Evolutionary conservation across 768 basidiomycete species (phyloP), one percentile per base, ranked within the genome.

Genomic region (Cubamyces lactineus): DNA sequence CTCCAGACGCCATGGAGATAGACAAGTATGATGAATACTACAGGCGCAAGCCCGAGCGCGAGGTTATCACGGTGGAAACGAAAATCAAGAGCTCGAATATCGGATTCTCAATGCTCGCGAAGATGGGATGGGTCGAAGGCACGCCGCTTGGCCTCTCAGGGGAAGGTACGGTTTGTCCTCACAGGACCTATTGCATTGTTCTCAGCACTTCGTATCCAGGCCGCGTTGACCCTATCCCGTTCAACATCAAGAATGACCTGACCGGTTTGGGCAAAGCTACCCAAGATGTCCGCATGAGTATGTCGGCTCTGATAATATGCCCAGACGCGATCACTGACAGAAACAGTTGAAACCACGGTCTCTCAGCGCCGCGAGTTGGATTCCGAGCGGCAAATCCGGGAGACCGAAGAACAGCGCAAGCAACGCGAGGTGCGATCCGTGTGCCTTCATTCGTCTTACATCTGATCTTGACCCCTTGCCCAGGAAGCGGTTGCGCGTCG

Each of bases 111-210:
- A 82, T 94, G 79, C 84, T 94, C 1, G 82, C 86, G 34, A 93
- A 88, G 74, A 82, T 94, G 55, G 92, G 92, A 7, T 94, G 92
- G 92, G 75, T 80, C 0, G 90, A 91, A 69, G 92, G 92, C 13
- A 84, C 88, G 65, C 85, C 89, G 17, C 77, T 94, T 1, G 92
- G 92, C 5, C 67, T 90, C 16, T 88, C 90, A 53, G 85, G 81
- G 28, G 89, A 92, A 61, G 92, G 92, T 92, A 63, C 19, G 76
- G 61, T 39, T 21, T 30, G 21, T n/a, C n/a, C 42, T 56, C 39
- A 11, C 15, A 17, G 21, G 7, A 38, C 21, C 40, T 57, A 60
- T 19, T 2, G 42, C 41, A 52, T 30, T 48, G 48, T 48, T 34
- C 34, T 34, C 34, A 56, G 52, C 28, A 54, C 23, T 16, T 5